phyloP scores from a whole-genome alignment of 2,329 filamentous ascomycete species.

The Penicillium capsulatum region DNA sequence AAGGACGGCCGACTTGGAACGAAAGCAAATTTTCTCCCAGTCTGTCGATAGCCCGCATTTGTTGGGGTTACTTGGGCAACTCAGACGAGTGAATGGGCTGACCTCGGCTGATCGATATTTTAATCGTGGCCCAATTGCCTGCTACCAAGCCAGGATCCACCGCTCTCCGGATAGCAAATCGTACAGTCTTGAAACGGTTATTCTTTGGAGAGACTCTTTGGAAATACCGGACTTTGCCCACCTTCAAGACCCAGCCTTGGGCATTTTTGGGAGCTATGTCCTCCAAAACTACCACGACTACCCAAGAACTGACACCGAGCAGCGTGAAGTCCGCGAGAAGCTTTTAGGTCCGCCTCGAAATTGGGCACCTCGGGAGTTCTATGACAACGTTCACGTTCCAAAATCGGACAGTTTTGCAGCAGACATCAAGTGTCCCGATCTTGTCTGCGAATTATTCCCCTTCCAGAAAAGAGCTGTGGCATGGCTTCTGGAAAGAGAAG shows the following conservation, averaged over 20 bases:
- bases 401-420: conserved; percentile 30
- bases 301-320: not conserved
- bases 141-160: conserved; percentile 32
- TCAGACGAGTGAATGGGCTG: conserved; percentile 21
- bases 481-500: conserved; percentile 47
- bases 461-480: conserved; percentile 47
- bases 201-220: conserved; percentile 37
- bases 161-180: conserved; percentile 13
- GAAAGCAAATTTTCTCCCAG: conserved; percentile 19
- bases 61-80: conserved; percentile 20
- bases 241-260: conserved; percentile 13
- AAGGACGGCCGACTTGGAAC: conserved; percentile 10
- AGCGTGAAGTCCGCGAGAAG: conserved; percentile 10
- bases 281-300: conserved; percentile 19
- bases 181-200: conserved; percentile 28
- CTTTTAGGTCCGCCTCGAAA: conserved; percentile 6
- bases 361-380: conserved; percentile 44
- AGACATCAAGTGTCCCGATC: conserved; percentile 32
- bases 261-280: conserved; percentile 30
- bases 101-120: conserved; percentile 26
- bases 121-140: conserved; percentile 22
- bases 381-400: conserved; percentile 47
- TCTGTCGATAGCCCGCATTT: conserved; percentile 14
- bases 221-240: conserved; percentile 22
- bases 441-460: conserved; percentile 44